Conservation (phyloP, 257 asterid genomes). For the Penstemon davidsonii region DNA sequence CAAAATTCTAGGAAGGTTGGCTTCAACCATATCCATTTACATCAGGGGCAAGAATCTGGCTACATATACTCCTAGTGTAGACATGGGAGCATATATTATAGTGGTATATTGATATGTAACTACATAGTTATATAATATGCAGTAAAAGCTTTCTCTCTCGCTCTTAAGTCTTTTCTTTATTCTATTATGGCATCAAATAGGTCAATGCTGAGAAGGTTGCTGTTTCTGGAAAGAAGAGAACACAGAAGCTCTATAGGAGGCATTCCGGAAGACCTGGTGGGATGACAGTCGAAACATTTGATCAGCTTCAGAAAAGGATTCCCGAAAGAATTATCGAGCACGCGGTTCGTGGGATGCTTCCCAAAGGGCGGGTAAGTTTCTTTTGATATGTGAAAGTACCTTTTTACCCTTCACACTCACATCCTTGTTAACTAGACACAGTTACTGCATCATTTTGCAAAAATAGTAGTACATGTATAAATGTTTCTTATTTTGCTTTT, state of each 20-base stretch:
- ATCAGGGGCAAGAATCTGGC: constrained; percentile 93
- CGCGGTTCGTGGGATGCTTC: constrained; percentile 99
- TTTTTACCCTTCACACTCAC: background rate
- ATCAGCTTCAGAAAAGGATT: constrained; percentile 86
- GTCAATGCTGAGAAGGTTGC: constrained; percentile 91
- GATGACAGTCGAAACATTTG: constrained; percentile 87
- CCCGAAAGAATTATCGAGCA: constrained; percentile 97
- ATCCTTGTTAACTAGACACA: background rate
- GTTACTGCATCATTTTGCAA: background rate
- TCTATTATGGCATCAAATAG: constrained; percentile 39
- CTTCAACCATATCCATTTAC: constrained; percentile 83
- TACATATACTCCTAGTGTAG: constrained; percentile 92
- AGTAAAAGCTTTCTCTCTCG: constrained; percentile 4
- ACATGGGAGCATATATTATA: constrained; percentile 94
- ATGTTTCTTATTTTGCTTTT: background rate
- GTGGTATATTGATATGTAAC: constrained; percentile 52
- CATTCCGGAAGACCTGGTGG: constrained; percentile 99
- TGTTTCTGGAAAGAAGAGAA: constrained; percentile 86
- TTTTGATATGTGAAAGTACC: background rate
- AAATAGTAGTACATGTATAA: background rate
- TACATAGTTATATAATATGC: background rate
- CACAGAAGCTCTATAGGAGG: constrained; percentile 80
- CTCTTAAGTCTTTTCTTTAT: background rate
- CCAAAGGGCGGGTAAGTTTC: constrained; percentile 78
- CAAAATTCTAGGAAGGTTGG: constrained; percentile 88